These are phyloP conservation scores for Thraustochytrium striatum DNA, from an alignment of 352 stramenopile species.

Conservation along the genomic window DNA sequence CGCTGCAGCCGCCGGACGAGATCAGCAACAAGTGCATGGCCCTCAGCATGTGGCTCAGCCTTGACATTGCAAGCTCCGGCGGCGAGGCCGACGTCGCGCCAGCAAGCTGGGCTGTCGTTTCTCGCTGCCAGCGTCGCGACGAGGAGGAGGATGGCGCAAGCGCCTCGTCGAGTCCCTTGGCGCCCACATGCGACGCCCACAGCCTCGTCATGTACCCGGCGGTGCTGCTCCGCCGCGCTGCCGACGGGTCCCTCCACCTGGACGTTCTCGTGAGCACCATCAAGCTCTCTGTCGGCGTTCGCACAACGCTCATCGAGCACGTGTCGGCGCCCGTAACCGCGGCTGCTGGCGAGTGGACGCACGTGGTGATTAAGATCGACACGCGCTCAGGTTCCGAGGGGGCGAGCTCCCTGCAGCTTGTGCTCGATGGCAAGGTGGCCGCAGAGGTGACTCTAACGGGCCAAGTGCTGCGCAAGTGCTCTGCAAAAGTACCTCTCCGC, in stretches of 20 bases:
- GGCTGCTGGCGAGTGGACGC: not conserved
- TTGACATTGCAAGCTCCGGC: not conserved
- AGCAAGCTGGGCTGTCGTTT: not conserved
- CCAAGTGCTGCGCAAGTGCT: slow-evolving; percentile 40
- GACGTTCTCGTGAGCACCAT: slow-evolving; percentile 17
- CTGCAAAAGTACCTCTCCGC: not conserved
- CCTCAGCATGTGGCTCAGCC: slow-evolving; percentile 9
- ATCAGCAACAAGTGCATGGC: slow-evolving; percentile 27
- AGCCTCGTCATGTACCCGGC: slow-evolving; percentile 1
- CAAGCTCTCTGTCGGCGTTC: not conserved
- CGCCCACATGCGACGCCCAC: not conserved
- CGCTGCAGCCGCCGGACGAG: not conserved
- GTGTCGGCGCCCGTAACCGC: not conserved
- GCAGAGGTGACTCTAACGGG: not conserved
- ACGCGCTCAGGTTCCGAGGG: not conserved
- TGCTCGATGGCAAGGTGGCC: not conserved
- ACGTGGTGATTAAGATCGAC: not conserved
- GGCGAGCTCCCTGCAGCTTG: not conserved
- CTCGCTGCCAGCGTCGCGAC: slow-evolving; percentile 30
- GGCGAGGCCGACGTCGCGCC: too few relatives aligned
- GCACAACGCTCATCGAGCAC: slow-evolving; percentile 2
- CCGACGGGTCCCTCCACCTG: not conserved
- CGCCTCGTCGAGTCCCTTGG: not conserved
- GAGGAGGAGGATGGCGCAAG: slow-evolving; percentile 22
- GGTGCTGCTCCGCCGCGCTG: not conserved